These are phyloP conservation scores for Fusarium devonianum DNA, from an alignment of 2,329 filamentous ascomycete species.

Conservation along the genomic window DNA sequence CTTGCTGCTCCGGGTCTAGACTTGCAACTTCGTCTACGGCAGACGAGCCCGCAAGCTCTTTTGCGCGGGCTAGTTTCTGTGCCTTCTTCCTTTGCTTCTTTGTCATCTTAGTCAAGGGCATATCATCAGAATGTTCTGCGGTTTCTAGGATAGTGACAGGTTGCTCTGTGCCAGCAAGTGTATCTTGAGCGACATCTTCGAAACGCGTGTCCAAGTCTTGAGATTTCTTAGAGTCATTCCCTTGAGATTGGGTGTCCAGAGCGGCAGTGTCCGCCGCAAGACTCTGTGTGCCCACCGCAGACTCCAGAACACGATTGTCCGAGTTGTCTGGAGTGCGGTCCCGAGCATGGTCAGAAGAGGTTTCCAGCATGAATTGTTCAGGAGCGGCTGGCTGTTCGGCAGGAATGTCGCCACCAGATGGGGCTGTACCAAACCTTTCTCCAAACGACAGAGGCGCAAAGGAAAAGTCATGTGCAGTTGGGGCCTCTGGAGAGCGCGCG, in stretches of 20 bases:
- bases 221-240: too few relatives aligned
- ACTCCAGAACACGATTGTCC: not conserved
- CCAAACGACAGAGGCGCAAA: not conserved
- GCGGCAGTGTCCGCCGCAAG: too few relatives aligned
- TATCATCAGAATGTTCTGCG: not conserved
- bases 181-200: not conserved
- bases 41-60: constrained; percentile 11
- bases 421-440: not conserved
- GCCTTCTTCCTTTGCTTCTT: constrained; percentile 50
- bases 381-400: not conserved
- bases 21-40: constrained; percentile 1
- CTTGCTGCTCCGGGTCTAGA: not conserved
- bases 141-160: not conserved
- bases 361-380: too few relatives aligned
- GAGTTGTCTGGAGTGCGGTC: too few relatives aligned
- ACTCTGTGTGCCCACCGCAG: too few relatives aligned
- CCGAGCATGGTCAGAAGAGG: too few relatives aligned
- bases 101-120: constrained; percentile 33
- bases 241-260: not conserved
- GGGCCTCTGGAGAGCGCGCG: too few relatives aligned
- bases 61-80: constrained; percentile 42
- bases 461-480: too few relatives aligned
- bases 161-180: not conserved
- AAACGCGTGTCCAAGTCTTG: not conserved
- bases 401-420: not conserved